Percentiles rank a stretch among this genome's conserved stretches.
Conservation (phyloP, 495 filamentous ascomycete species). For the Geoglossum glabrum region DNA sequence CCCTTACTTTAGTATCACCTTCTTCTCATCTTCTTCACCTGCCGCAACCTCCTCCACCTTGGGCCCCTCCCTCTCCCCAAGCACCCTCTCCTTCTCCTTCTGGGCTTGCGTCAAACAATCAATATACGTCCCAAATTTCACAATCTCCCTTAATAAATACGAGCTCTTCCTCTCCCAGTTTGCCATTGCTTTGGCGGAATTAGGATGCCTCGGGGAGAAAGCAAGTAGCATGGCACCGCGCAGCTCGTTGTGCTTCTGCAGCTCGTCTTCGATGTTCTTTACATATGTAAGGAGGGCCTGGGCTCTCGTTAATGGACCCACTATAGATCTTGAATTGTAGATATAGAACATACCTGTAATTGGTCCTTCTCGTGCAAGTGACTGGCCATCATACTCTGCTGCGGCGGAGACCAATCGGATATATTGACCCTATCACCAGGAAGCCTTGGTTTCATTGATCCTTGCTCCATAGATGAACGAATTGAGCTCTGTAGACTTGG, state of each 20-base stretch:
- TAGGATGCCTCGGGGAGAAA: constrained; percentile 72
- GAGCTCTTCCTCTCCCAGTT: constrained; percentile 96
- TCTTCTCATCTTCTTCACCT: background rate
- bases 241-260: constrained; percentile 71
- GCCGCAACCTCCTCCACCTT: background rate
- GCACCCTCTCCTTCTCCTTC: constrained; percentile 33
- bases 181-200: constrained; percentile 59
- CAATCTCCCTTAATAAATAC: constrained; percentile 82
- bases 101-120: constrained; percentile 50
- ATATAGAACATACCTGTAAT: constrained; percentile 18
- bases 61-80: constrained; percentile 12
- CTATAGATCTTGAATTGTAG: too few relatives aligned
- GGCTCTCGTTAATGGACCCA: too few relatives aligned
- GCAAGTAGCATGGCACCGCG: constrained; percentile 68
- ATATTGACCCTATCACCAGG: constrained; percentile 76
- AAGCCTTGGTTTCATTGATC: constrained; percentile 38
- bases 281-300: constrained; percentile 58
- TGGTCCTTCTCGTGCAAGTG: constrained; percentile 62
- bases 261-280: constrained; percentile 64
- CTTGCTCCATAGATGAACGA: constrained; percentile 50
- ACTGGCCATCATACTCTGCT: constrained; percentile 71
- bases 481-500: constrained; percentile 53
- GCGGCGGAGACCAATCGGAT: constrained; percentile 83
- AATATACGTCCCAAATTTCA: constrained; percentile 90
- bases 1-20: background rate